Evolutionary conservation across 768 basidiomycete genomes (phyloP).

Genomic region (Agaricus subrufescens): DNA sequence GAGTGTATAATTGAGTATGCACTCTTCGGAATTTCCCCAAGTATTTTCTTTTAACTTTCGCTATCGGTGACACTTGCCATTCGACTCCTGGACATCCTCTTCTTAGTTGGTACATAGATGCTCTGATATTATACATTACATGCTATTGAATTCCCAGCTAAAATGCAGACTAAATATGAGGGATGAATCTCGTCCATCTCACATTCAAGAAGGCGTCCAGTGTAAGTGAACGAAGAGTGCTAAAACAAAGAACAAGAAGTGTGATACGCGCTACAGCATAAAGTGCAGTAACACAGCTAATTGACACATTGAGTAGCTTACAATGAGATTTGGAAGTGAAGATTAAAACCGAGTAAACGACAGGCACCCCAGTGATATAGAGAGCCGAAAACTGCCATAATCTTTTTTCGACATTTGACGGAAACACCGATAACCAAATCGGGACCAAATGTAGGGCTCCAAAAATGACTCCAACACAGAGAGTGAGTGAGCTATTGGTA

Average conservation of each 20-base stretch:
- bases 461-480: not conserved
- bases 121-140: no score
- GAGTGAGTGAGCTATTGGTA: not conserved
- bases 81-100: no score
- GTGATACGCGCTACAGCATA: not conserved
- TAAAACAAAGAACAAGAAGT: not conserved
- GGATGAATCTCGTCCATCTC: not conserved
- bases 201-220: not conserved
- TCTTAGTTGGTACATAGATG: no score
- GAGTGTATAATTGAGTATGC: no score
- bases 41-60: no score
- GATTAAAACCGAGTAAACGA: not conserved
- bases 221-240: not conserved
- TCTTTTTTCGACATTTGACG: not conserved
- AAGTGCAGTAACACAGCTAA: not conserved
- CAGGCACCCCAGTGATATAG: not conserved
- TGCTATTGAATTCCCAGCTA: no score
- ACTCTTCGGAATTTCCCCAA: no score
- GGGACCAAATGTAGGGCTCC: conserved; percentile 1
- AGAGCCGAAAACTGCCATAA: not conserved
- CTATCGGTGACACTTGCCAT: no score
- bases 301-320: not conserved
- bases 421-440: not conserved
- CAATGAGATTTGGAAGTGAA: not conserved
- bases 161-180: not conserved